These are phyloP conservation scores for Umbelopsis sp. DNA, from an alignment of 371 early-diverging fungal genomes.

Conservation along the genomic window DNA sequence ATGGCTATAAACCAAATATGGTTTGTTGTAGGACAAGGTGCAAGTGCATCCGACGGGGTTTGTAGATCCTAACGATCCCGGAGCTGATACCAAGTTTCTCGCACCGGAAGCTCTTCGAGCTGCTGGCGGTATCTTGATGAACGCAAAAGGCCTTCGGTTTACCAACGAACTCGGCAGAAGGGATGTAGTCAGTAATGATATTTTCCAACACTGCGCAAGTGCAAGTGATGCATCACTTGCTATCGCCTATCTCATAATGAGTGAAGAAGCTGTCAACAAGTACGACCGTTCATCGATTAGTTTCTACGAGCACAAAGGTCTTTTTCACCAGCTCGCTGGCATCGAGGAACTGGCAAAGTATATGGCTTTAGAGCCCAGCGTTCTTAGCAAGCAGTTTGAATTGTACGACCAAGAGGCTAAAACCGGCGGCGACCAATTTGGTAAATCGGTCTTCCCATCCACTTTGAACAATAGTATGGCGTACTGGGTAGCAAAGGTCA, in stretches of 20 bases:
- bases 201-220: conserved; percentile 35
- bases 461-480: conserved; percentile 42
- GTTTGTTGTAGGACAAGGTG: conserved; percentile 39
- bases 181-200: conserved; percentile 58
- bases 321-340: conserved; percentile 59
- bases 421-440: conserved; percentile 55
- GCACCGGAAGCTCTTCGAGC: conserved; percentile 89
- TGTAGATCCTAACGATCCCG: conserved; percentile 72
- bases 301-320: conserved; percentile 63
- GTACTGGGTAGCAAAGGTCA: conserved; percentile 74
- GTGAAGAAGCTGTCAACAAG: conserved; percentile 51
- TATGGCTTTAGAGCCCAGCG: conserved; percentile 47
- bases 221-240: conserved; percentile 20
- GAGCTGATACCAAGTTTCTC: conserved; percentile 60
- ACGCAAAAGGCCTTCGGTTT: conserved; percentile 72
- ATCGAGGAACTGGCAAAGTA: conserved; percentile 58
- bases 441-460: conserved; percentile 72
- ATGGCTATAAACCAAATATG: neutral
- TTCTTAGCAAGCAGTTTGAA: conserved; percentile 56
- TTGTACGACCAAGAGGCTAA: conserved; percentile 57
- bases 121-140: conserved; percentile 74
- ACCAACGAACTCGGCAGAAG: conserved; percentile 72
- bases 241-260: conserved; percentile 57
- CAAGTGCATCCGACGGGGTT: conserved; percentile 92
- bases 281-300: conserved; percentile 62